phyloP scores from a whole-genome alignment of 2,329 filamentous ascomycete species.

The Beauveria scarabaeidicola region DNA sequence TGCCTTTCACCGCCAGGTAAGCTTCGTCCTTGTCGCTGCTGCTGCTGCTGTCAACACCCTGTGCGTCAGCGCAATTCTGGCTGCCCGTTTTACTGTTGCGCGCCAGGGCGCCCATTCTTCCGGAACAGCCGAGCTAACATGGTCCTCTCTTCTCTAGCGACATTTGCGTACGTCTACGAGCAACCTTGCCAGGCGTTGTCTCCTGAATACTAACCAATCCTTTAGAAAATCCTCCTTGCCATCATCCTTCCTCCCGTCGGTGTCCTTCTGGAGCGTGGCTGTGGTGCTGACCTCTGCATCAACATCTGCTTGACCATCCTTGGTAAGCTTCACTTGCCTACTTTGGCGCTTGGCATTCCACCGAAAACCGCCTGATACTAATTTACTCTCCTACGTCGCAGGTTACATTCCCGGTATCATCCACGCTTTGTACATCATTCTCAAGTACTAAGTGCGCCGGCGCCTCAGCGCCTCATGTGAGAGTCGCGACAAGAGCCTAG shows the following conservation, averaged over 20 bases:
- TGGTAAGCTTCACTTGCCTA: constrained; percentile 29
- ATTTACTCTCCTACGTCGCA: constrained; percentile 14
- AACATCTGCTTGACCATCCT: constrained; percentile 83
- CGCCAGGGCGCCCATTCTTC: not conserved
- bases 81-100: not conserved
- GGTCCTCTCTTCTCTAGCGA: not conserved
- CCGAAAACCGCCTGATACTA: not conserved
- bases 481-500: not conserved
- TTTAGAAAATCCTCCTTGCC: constrained; percentile 70
- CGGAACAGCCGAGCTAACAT: not conserved
- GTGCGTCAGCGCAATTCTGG: not conserved
- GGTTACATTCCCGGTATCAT: constrained; percentile 73
- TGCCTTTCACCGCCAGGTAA: constrained; percentile 54
- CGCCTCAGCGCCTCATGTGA: not conserved
- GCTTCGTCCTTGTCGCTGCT: constrained; percentile 14
- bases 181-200: not conserved
- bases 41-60: not conserved
- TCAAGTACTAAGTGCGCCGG: constrained; percentile 60
- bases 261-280: constrained; percentile 91
- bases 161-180: constrained; percentile 5
- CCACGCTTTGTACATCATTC: constrained; percentile 88
- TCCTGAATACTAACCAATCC: constrained; percentile 38
- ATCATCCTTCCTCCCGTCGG: constrained; percentile 82
- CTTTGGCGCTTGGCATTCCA: not conserved
- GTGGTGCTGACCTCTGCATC: constrained; percentile 79